Evolutionary conservation across 2,329 filamentous ascomycete genomes (phyloP), one percentile per base, ranked within the genome.

Genomic region (Coniochaeta ligniaria): DNA sequence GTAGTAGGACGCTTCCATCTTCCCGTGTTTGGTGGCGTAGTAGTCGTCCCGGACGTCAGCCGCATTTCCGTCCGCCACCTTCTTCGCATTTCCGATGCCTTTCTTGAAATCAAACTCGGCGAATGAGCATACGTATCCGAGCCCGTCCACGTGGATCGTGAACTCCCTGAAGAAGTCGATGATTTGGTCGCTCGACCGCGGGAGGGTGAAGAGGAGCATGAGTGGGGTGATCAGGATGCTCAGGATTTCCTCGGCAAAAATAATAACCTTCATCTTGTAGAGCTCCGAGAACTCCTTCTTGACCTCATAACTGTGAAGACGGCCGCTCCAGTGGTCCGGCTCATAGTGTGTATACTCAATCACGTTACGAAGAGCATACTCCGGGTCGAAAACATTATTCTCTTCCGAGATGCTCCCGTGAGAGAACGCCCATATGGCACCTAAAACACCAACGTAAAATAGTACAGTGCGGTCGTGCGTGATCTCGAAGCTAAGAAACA

Each of bases 161-260:
- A 98, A 97, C 71, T 99, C 95, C 43, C 95, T 88, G 78, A 99
- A 98, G 75, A 99, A 99, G 75, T 99, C 95, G 61, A 98, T 88
- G 64, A 99, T 89, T 62, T 93, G 91, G 66, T 98, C 94, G 71
- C 90, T 94, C 73, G 91, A 96, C 66, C 87, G 89, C 0, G 93
- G 92, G 36, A 98, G 81, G 63, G 91, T 93, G 70, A 91, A 89
- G 76, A 93, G 90, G 14, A 99, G 83, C 47, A 99, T 84, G 68
- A 96, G 87, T 0, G 95, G 95, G 0, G 94, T 96, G 61, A 96
- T 88, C 60, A 98, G 84, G 71, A 99, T 96, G 69, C 93, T 94
- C 62, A 97, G 75, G 5, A 98, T 86, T 69, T 99, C 95, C 72
- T 97, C 92, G 1, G 96, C 70, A 69, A 99, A 97, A 62, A 98